Conservation (phyloP, 2,329 filamentous ascomycete genomes). For the Penicillium sp. region DNA sequence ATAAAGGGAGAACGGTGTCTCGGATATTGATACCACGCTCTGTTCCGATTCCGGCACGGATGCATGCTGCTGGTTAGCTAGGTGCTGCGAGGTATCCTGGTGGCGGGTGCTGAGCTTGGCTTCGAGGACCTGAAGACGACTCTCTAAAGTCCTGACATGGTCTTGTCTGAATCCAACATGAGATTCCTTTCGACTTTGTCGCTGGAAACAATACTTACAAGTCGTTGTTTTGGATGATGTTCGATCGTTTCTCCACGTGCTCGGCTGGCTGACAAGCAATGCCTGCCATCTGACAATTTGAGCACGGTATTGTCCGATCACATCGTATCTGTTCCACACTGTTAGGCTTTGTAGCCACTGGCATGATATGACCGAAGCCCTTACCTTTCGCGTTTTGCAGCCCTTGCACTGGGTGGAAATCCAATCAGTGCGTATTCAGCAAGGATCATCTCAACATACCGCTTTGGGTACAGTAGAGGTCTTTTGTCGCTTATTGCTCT, state of each 20-base stretch:
- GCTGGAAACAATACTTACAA: background rate
- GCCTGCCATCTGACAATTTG: constrained; percentile 14
- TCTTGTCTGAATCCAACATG: constrained; percentile 1
- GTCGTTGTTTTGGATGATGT: background rate
- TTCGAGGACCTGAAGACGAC: constrained; percentile 14
- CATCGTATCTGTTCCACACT: constrained; percentile 15
- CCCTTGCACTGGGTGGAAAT: constrained; percentile 21
- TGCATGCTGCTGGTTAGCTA: background rate
- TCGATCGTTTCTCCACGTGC: background rate
- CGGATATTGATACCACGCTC: background rate
- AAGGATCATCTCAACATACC: background rate
- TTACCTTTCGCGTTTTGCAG: constrained; percentile 24
- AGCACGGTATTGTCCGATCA: constrained; percentile 18
- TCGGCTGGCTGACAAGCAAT: constrained; percentile 15
- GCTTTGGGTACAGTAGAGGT: background rate
- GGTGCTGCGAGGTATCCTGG: background rate
- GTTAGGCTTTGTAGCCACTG: background rate
- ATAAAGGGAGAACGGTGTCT: background rate
- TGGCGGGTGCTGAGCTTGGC: background rate
- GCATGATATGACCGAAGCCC: background rate
- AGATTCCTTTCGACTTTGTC: background rate
- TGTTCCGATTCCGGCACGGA: background rate
- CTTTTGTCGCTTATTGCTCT: background rate
- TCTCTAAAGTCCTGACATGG: constrained; percentile 9
- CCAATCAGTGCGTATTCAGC: background rate